These are phyloP conservation scores for Herpetomonas muscarum DNA, from an alignment of 208 protist genomes.

Conservation along the genomic window DNA sequence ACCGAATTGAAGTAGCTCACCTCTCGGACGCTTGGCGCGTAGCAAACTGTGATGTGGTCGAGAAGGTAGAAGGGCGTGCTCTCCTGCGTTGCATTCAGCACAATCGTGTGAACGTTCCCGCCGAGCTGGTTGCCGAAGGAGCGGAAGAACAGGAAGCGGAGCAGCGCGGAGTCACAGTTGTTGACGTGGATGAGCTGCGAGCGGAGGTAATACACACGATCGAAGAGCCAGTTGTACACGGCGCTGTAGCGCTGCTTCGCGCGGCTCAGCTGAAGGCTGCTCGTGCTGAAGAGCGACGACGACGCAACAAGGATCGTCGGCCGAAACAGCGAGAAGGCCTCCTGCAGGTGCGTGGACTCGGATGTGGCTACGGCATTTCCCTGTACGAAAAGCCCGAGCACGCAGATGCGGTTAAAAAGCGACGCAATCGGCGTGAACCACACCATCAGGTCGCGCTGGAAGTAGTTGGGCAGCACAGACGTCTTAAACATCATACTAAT, in stretches of 20 bases:
- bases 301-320: slow-evolving; percentile 72
- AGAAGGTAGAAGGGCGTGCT: slow-evolving; percentile 60
- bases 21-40: slow-evolving; percentile 70
- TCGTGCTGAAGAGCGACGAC: slow-evolving; percentile 72
- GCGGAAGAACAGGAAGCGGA: slow-evolving; percentile 81
- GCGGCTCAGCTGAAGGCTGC: slow-evolving; percentile 54
- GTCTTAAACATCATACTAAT: slow-evolving; percentile 58
- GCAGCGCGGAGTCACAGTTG: slow-evolving; percentile 51
- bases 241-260: slow-evolving; percentile 46
- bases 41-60: slow-evolving; percentile 82
- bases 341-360: slow-evolving; percentile 37
- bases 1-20: slow-evolving; percentile 72
- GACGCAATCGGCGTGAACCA: slow-evolving; percentile 71
- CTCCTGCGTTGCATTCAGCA: slow-evolving; percentile 67
- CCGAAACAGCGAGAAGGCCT: slow-evolving; percentile 47
- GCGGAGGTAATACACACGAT: slow-evolving; percentile 56
- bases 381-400: slow-evolving; percentile 63
- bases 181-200: slow-evolving; percentile 80
- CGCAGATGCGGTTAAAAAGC: slow-evolving; percentile 71
- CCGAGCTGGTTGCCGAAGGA: slow-evolving; percentile 64
- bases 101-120: slow-evolving; percentile 61
- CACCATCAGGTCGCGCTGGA: slow-evolving; percentile 58
- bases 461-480: slow-evolving; percentile 52
- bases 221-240: slow-evolving; percentile 72
- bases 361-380: slow-evolving; percentile 64